Evolutionary conservation across 2,329 filamentous ascomycete genomes (phyloP), one percentile per base, ranked within the genome.

Genomic region (Escovopsis sp.): DNA sequence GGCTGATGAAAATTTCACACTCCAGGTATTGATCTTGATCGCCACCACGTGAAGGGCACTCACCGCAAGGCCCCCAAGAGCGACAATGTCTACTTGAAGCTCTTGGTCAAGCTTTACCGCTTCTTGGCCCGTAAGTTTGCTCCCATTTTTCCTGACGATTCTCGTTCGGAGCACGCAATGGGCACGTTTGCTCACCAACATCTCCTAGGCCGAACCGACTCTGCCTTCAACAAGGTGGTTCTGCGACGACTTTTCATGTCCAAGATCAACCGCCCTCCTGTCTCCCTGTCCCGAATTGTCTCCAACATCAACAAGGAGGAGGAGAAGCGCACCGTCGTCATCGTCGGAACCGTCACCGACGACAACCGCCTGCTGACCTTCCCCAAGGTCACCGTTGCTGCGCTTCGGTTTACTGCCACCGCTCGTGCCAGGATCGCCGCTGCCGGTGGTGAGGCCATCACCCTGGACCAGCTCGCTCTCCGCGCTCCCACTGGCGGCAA

Each of bases 181-280:
- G 15, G 20, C 15, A 20, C 8, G 11, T 30, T 30, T 30, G 15
- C 34, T 36, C 10, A 36, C 15, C 30, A 29, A n/a, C 37, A 32
- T 5, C 42, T 3, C 32, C 1, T 57, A 93, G 85, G 87, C 71
- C 88, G 91, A 64, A 98, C 91, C 65, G 91, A 96, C 68, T 78
- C 86, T 53, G 78, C 77, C 72, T 98, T 98, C 84, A 98, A 98
- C 84, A 93, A 94, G 77, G 84, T 91, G 60, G 79, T 98, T 63
- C 84, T 98, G 60, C 87, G 89, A 67, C 85, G 91, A 62, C 83
- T 98, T 49, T 94, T 94, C 65, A 94, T 91, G 85, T 94, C 87
- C 67, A 86, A 88, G 71, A 94, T 93, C 72, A 96, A 96, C 84
- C 84, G 88, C 57, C 85, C 86, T 48, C 87, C 91, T 51, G 81